Base-by-base conservation (phyloP, 2,329 filamentous ascomycete genomes). In the Pestalotiopsis sp. region DNA sequence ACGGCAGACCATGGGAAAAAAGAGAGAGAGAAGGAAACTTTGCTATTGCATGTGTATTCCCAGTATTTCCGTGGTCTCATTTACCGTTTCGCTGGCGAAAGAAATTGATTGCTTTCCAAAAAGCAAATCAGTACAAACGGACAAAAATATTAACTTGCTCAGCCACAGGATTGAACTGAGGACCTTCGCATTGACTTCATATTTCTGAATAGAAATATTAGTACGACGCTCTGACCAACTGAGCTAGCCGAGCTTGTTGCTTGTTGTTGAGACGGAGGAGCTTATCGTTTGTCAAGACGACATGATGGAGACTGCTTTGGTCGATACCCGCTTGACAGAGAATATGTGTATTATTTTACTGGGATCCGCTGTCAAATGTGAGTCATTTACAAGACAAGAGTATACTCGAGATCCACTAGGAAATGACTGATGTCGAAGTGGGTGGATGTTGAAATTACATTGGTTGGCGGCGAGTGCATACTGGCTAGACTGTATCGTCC, bases 131-230 rank as follows among this genome's bases (percentile, higher is more conserved):
- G 25, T 27, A 4, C 2, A 27, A 58, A 58, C 11, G n/a, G 31
- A n/a, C 27, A 39, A 36, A 62, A 62, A 62, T 14, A 36, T 17
- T 31, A 36, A 62, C 25, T 39, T 62, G 59, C 59, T 62, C 59
- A 62, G 59, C 59, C 59, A 62, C 59, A 62, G 59, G 59, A 62
- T 62, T 62, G 59, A 62, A 62, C 59, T 62, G 59, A 62, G 59
- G 59, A 62, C 59, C 59, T 62, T 62, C 59, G 59, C 59, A 62
- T 62, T 59, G 14, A 62, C 59, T 62, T 38, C 5, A 62, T 62
- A 62, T 62, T 62, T 38, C 59, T 17, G n/a, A 41, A 20, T 36
- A 31, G 31, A 20, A 41, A 39, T 62, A 62, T 62, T 62, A 62
- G 59, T 62, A 62, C 59, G 59, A 62, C 59, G 59, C 59, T 62